phyloP scores from a whole-genome alignment of 192 early-diverging fungal genomes.

The Dissophora ornata region DNA sequence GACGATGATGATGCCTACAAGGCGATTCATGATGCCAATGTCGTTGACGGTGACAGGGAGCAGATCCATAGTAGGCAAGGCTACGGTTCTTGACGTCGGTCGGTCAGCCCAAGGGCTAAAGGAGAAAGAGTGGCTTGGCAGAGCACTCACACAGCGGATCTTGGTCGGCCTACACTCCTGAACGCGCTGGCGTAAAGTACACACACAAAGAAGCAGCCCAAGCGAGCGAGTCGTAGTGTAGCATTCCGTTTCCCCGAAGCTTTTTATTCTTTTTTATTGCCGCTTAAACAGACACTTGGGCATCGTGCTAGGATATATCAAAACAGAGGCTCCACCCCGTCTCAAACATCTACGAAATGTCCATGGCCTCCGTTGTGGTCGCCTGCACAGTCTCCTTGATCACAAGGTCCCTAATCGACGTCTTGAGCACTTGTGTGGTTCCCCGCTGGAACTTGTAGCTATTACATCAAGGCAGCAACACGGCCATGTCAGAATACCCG shows the following conservation, averaged over 20 bases:
- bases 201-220: too few species aligned
- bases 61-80: conserved; percentile 13
- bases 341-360: conserved; percentile 55
- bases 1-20: conserved; percentile 71
- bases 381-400: conserved; percentile 65
- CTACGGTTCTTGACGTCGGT: too few species aligned
- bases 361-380: conserved; percentile 66
- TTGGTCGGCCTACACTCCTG: too few species aligned
- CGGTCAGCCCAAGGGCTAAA: too few species aligned
- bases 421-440: conserved; percentile 67
- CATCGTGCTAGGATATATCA: not conserved
- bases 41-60: conserved; percentile 20
- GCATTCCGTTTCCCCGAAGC: too few species aligned
- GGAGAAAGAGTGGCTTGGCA: too few species aligned
- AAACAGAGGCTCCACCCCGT: too few species aligned
- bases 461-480: conserved; percentile 16
- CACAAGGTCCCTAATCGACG: conserved; percentile 65
- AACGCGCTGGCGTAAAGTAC: too few species aligned
- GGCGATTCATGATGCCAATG: conserved; percentile 53
- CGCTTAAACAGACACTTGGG: not conserved
- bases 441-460: conserved; percentile 73
- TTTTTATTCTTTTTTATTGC: too few species aligned
- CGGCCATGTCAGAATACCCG: too few species aligned
- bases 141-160: too few species aligned
- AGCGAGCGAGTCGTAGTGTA: too few species aligned